Base-by-base conservation (phyloP, 192 early-diverging fungal genomes). In the Gaertneriomyces semiglobifer region DNA sequence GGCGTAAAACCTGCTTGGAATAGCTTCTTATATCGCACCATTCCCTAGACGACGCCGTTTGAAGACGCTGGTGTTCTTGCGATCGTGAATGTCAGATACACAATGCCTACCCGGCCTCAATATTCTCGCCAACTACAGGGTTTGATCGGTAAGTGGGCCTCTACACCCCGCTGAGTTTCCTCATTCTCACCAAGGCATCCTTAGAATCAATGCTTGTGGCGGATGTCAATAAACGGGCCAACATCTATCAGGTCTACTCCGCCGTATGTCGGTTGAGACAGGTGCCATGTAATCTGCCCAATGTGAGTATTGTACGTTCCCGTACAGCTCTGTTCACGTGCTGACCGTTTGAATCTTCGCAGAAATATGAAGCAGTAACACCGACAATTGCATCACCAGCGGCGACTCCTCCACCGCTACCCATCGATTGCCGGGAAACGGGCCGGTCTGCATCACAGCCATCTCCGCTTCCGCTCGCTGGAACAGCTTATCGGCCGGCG, bases 31-130 rank as follows among this genome's bases (percentile, higher is more conserved):
- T 43, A 11, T 40, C 11, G 51, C 10, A 12, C 25, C 10, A 5
- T 48, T 42, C 9, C 3, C 0, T 44, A 92, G 76, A 88, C 86
- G 6, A 98, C 96, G 6, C 96, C 96, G 1, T 98, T 98, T 71
- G 96, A 98, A 71, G 88, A 96, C 33, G 80, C 83, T 46, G 91
- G 92, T 10, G 88, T 88, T 45, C 70, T 94, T 45, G 92, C 93
- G 9, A 96, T 96, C 43, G 71, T 98, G 46, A 96, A 95, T 64
- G 90, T 84, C 12, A 83, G 88, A 41, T 96, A 93, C 70, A 79
- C 79, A 7, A 87, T 94, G 53, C 96, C 94, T 1, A 75, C 63
- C 6, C 68, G 78, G 1, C 96, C 96, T 2, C n/a, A 25, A 39
- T 82, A 77, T 56, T 79, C 81, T 5, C 52, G 56, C 14, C 65